Evolutionary conservation across 352 stramenopile genomes (phyloP), one percentile per base, ranked within the genome.

Genomic region (Phytophthora cryptogea): DNA sequence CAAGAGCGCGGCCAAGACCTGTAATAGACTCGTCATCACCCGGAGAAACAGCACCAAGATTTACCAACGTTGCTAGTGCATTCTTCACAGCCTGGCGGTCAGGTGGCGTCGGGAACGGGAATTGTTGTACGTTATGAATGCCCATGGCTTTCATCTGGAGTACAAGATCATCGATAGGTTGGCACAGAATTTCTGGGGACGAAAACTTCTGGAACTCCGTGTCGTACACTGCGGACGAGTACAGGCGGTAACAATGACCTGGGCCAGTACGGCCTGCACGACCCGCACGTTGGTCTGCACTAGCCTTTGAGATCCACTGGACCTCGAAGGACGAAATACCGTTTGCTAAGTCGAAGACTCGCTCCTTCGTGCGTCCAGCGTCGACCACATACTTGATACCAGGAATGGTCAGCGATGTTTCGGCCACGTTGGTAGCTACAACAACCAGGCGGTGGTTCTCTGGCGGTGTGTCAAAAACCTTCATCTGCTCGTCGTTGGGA

Each of bases 161-260:
- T 40, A 99, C 86, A 16, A 99, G 78, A 72, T 99, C 96, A 57
- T 99, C 96, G 30, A 99, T 91, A 7, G 96, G 96, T 44, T 96
- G 81, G 31, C 83, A 84, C 23, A 92, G 50, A 46, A 94, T 92
- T 71, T 99, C 96, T 0, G 97, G 96, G 16, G 74, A 67, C 4
- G 86, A 88, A 54, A 96, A 97, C 52, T 94, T 77, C 23, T 82
- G 70, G 67, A 99, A 99, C 27, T 97, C 81, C 30, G 98, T 96
- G 54, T 97, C 83, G 71, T 97, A 99, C 44, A 99, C 93, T 11
- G 91, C 95, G 11, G 92, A 97, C 9, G 92, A 98, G 68, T 99
- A 99, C 39, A 99, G 72, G 17, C 97, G 89, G 64, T 99, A 99
- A 58, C 96, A 99, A 72, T 99, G 97, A 10, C 98, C 98, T 0